A percentile compares a stretch with the other conserved stretches of the same genome.
phyloP scores from a whole-genome alignment of 1,284 basidiomycete genomes.

The Fomitopsis schrenkii region DNA sequence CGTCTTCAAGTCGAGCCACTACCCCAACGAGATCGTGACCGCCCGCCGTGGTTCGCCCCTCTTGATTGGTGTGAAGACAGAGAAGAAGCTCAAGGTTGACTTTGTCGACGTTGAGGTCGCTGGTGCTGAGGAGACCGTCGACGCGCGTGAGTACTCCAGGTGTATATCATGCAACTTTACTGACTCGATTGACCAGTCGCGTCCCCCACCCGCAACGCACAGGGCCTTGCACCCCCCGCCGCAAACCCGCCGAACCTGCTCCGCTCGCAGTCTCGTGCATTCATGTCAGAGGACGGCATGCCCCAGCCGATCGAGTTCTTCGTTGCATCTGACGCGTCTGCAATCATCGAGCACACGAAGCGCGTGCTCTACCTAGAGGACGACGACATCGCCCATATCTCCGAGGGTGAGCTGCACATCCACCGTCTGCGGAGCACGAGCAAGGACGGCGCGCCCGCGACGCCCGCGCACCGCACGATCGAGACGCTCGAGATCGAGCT shows the following conservation, averaged over 20 bases:
- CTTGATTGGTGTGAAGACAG: constrained; percentile 98
- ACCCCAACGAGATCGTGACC: constrained; percentile 94
- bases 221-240: constrained; percentile 70
- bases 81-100: constrained; percentile 99
- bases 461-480: constrained; percentile 87
- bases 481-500: constrained; percentile 99
- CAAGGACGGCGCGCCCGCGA: constrained; percentile 62
- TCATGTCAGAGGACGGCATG: constrained; percentile 97
- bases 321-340: constrained; percentile 95
- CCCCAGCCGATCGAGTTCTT: constrained; percentile 99
- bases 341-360: constrained; percentile 99
- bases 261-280: constrained; percentile 95
- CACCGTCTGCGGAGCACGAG: constrained; percentile 83
- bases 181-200: constrained; percentile 28
- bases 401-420: constrained; percentile 97
- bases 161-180: not conserved
- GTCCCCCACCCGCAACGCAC: constrained; percentile 34
- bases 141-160: constrained; percentile 47
- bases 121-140: constrained; percentile 63
- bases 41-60: constrained; percentile 97
- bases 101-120: constrained; percentile 98
- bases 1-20: constrained; percentile 98
- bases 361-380: constrained; percentile 98
- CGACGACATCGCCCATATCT: constrained; percentile 98
- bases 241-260: constrained; percentile 75